These are phyloP conservation scores for Beverwykella pulmonaria DNA, from an alignment of 495 filamentous ascomycete species.

Conservation along the genomic window DNA sequence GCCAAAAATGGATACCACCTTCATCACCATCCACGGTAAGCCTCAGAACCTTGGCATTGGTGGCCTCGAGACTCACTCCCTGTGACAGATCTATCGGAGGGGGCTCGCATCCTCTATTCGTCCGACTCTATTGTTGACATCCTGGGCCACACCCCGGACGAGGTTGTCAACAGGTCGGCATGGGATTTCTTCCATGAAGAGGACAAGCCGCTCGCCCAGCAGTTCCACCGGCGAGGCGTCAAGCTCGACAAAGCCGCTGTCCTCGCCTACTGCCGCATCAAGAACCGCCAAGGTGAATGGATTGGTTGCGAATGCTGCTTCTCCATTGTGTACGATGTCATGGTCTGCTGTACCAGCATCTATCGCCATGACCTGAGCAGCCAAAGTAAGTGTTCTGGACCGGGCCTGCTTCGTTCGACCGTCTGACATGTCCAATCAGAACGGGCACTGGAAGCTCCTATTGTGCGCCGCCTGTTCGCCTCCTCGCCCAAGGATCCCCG, in stretches of 20 bases:
- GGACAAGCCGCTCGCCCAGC: slow-evolving; percentile 74
- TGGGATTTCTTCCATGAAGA: slow-evolving; percentile 88
- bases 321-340: slow-evolving; percentile 81
- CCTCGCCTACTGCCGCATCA: slow-evolving; percentile 75
- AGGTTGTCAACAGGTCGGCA: slow-evolving; percentile 74
- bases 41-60: slow-evolving; percentile 1
- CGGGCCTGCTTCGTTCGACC: not conserved
- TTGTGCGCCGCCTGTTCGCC: slow-evolving; percentile 76
- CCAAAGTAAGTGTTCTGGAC: slow-evolving; percentile 64
- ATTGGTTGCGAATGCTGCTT: slow-evolving; percentile 88
- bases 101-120: slow-evolving; percentile 80
- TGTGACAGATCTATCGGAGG: slow-evolving; percentile 65
- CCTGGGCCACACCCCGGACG: slow-evolving; percentile 74
- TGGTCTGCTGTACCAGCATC: slow-evolving; percentile 83
- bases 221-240: slow-evolving; percentile 72
- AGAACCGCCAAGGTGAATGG: slow-evolving; percentile 69
- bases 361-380: slow-evolving; percentile 71
- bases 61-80: slow-evolving; percentile 25
- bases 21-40: slow-evolving; percentile 90
- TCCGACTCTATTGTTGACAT: slow-evolving; percentile 84
- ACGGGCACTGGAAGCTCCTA: slow-evolving; percentile 76
- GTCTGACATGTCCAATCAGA: slow-evolving; percentile 52
- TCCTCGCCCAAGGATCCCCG: slow-evolving; percentile 82
- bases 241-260: slow-evolving; percentile 83
- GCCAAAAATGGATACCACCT: slow-evolving; percentile 70